Percentiles rank a stretch among this genome's conserved stretches.
Conservation (phyloP, 768 basidiomycete species). For the Agrocybe pediades region DNA sequence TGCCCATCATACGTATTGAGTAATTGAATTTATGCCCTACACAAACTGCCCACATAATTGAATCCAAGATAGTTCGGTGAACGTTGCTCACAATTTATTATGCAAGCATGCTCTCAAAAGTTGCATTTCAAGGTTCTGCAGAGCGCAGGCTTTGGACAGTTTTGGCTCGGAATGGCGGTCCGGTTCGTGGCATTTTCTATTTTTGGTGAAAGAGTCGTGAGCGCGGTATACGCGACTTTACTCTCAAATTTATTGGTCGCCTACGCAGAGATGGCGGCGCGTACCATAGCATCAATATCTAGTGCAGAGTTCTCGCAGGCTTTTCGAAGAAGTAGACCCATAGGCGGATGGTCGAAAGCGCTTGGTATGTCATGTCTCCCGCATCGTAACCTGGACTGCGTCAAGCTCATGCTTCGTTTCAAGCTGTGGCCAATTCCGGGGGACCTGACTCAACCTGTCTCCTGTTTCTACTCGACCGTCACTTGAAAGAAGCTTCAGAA, state of each 20-base stretch:
- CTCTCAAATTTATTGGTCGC: no score
- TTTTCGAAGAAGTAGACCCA: conserved; percentile 48
- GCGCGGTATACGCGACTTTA: conserved; percentile 5
- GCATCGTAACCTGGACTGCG: neutral
- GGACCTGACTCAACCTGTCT: conserved; percentile 85
- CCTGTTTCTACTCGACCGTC: conserved; percentile 61
- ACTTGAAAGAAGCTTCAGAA: conserved; percentile 29
- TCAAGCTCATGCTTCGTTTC: neutral
- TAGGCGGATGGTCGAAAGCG: conserved; percentile 47
- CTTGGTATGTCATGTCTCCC: conserved; percentile 39
- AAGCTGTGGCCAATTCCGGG: conserved; percentile 79
- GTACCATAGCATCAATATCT: conserved; percentile 38
- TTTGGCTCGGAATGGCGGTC: no score
- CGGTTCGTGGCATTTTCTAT: neutral
- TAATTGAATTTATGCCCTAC: neutral
- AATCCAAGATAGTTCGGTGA: no score
- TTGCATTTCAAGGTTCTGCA: no score
- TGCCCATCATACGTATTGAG: neutral
- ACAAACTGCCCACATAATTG: neutral
- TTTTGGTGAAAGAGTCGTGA: neutral
- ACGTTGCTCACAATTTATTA: no score
- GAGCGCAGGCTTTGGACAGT: no score
- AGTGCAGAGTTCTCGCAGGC: conserved; percentile 48
- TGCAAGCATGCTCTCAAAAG: no score
- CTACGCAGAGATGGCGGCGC: conserved; percentile 11